Percentiles rank a stretch among this genome's conserved stretches.
phyloP scores from a whole-genome alignment of 2,329 filamentous ascomycete genomes.

The Stagonosporopsis rhizophila region DNA sequence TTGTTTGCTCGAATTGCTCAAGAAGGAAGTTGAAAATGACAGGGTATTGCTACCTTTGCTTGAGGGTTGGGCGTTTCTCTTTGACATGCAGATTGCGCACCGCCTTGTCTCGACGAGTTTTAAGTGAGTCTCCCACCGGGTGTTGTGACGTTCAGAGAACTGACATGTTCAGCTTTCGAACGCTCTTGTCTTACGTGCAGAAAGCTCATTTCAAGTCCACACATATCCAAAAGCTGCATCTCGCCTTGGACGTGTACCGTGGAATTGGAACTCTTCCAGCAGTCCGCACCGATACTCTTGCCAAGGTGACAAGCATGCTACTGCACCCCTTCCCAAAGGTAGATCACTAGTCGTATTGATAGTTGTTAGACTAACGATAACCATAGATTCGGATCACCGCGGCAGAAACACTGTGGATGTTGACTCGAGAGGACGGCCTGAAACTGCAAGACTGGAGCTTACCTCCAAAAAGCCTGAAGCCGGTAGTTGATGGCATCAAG shows the following conservation, averaged over 20 bases:
- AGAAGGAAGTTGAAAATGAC: constrained; percentile 60
- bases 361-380: neutral
- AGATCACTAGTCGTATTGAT: neutral
- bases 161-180: constrained; percentile 55
- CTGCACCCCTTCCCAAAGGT: constrained; percentile 84
- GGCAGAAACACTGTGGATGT: constrained; percentile 51
- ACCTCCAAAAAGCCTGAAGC: constrained; percentile 42
- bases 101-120: constrained; percentile 53
- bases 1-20: constrained; percentile 40
- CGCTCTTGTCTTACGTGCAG: constrained; percentile 73
- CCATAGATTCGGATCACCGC: constrained; percentile 45
- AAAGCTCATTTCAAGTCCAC: constrained; percentile 83
- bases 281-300: constrained; percentile 64
- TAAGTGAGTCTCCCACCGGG: constrained; percentile 56
- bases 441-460: constrained; percentile 48
- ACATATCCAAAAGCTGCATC: constrained; percentile 81
- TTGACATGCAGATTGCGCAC: constrained; percentile 55
- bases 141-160: neutral
- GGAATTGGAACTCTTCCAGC: constrained; percentile 66
- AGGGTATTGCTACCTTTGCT: constrained; percentile 77
- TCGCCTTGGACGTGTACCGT: constrained; percentile 80
- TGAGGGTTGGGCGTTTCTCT: constrained; percentile 77
- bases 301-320: constrained; percentile 75
- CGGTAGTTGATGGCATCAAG: constrained; percentile 37
- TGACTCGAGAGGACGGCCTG: constrained; percentile 45